phyloP scores from a whole-genome alignment of 2,329 filamentous ascomycete species.

The Salinomyces thailandicus region DNA sequence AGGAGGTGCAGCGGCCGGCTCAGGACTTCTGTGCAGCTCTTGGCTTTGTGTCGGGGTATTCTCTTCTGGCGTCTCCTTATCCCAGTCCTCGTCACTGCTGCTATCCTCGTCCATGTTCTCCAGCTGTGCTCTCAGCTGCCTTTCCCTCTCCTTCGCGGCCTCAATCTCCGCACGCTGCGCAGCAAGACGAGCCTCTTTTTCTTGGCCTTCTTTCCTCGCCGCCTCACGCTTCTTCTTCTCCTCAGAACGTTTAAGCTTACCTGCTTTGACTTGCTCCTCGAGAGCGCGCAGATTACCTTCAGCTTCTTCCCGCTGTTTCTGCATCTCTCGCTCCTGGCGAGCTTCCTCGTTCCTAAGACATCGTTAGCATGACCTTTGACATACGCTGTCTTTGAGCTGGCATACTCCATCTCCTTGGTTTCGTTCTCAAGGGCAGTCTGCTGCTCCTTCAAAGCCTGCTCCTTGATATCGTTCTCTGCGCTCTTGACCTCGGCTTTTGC shows the following conservation, averaged over 20 bases:
- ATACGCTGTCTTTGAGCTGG: too few species aligned
- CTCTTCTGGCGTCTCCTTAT: slow-evolving; percentile 42
- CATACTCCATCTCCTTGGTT: slow-evolving; percentile 73
- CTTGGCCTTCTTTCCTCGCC: slow-evolving; percentile 72
- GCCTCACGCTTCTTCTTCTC: slow-evolving; percentile 90
- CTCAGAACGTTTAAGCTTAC: slow-evolving; percentile 92
- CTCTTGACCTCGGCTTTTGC: slow-evolving; percentile 47
- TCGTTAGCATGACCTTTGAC: too few species aligned
- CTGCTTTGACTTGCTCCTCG: slow-evolving; percentile 85
- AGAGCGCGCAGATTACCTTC: slow-evolving; percentile 76
- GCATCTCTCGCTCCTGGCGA: slow-evolving; percentile 69
- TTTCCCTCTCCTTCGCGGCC: slow-evolving; percentile 77
- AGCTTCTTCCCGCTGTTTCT: slow-evolving; percentile 67
- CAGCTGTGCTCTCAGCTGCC: slow-evolving; percentile 78
- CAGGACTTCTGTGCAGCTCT: slow-evolving; percentile 39
- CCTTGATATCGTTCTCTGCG: slow-evolving; percentile 45
- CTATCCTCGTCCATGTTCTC: slow-evolving; percentile 61
- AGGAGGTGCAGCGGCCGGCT: slow-evolving; percentile 37
- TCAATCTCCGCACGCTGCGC: slow-evolving; percentile 86
- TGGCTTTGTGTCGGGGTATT: slow-evolving; percentile 50
- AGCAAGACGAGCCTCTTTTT: slow-evolving; percentile 75
- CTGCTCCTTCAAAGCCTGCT: slow-evolving; percentile 52
- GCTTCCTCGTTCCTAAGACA: slow-evolving; percentile 65
- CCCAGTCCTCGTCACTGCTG: slow-evolving; percentile 56
- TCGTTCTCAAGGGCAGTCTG: slow-evolving; percentile 66